A percentile compares a stretch with the other conserved stretches of the same genome.
phyloP scores from a whole-genome alignment of 192 early-diverging fungal species.

The Umbelopsis sp. region DNA sequence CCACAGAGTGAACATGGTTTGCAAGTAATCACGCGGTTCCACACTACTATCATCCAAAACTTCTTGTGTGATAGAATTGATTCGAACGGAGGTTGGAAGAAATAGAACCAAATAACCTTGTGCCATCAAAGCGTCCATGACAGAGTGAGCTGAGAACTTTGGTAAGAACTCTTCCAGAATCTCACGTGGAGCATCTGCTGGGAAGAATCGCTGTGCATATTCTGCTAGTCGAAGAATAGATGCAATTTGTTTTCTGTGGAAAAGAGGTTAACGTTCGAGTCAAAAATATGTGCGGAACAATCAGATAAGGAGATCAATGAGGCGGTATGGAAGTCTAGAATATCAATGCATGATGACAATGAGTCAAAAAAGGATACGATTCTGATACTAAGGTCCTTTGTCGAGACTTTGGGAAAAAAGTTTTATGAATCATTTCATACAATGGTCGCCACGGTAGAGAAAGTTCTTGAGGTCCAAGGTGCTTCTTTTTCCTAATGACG shows the following conservation, averaged over 20 bases:
- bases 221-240: slow-evolving; percentile 52
- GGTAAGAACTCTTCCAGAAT: slow-evolving; percentile 83
- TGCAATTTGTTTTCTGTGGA: slow-evolving; percentile 50
- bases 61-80: slow-evolving; percentile 17
- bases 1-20: slow-evolving; percentile 86
- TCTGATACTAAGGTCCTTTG: slow-evolving; percentile 62
- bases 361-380: slow-evolving; percentile 38
- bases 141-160: slow-evolving; percentile 67
- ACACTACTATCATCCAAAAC: slow-evolving; percentile 25
- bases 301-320: not conserved
- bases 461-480: slow-evolving; percentile 63
- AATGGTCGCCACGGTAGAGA: slow-evolving; percentile 76
- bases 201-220: slow-evolving; percentile 68
- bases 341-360: not conserved
- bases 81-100: slow-evolving; percentile 55
- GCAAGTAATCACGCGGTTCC: slow-evolving; percentile 67
- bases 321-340: no score
- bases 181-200: slow-evolving; percentile 60
- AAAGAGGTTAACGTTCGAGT: not conserved
- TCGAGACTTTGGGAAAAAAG: slow-evolving; percentile 68
- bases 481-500: slow-evolving; percentile 58
- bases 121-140: slow-evolving; percentile 55
- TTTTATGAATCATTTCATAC: slow-evolving; percentile 59
- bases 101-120: slow-evolving; percentile 69
- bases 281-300: not conserved